Percentiles rank a stretch among this genome's conserved stretches.
phyloP scores from a whole-genome alignment of 2,329 filamentous ascomycete genomes.

The Aureobasidium lini region DNA sequence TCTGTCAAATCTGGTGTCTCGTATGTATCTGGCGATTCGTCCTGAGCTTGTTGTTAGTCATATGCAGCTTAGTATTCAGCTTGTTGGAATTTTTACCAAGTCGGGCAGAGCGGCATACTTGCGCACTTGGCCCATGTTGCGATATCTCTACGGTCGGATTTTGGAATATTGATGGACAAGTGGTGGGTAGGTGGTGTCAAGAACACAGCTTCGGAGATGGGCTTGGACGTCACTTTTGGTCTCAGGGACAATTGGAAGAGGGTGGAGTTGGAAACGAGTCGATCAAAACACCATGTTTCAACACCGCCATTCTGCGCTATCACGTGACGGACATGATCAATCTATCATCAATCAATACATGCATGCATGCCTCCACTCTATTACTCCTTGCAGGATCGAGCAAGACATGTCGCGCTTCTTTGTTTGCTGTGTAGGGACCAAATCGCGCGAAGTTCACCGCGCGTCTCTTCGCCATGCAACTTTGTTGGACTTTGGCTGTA shows the following conservation, averaged over 20 bases:
- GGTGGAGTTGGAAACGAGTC: neutral
- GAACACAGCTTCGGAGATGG: neutral
- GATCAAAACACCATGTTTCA: neutral
- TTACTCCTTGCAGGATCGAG: no score
- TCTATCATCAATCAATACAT: no score
- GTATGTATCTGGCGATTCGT: slow-evolving; percentile 77
- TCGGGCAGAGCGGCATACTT: slow-evolving; percentile 18
- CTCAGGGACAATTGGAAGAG: neutral
- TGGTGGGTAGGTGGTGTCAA: neutral
- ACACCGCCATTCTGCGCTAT: neutral
- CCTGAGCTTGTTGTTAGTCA: neutral
- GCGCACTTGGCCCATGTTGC: slow-evolving; percentile 15
- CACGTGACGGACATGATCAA: neutral
- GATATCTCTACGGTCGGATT: no score
- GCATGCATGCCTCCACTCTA: no score
- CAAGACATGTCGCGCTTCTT: no score
- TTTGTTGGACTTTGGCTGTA: no score
- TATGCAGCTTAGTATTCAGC: no score
- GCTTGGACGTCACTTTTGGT: neutral
- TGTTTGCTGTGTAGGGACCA: no score
- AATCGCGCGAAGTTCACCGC: no score
- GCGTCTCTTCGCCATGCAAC: no score
- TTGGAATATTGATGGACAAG: neutral
- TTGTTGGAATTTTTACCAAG: slow-evolving; percentile 2
- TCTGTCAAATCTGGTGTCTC: slow-evolving; percentile 91